Evolutionary conservation across 306 rosid genomes (phyloP), one percentile per base, ranked within the genome.

Genomic region (Cicer cuneatum): DNA sequence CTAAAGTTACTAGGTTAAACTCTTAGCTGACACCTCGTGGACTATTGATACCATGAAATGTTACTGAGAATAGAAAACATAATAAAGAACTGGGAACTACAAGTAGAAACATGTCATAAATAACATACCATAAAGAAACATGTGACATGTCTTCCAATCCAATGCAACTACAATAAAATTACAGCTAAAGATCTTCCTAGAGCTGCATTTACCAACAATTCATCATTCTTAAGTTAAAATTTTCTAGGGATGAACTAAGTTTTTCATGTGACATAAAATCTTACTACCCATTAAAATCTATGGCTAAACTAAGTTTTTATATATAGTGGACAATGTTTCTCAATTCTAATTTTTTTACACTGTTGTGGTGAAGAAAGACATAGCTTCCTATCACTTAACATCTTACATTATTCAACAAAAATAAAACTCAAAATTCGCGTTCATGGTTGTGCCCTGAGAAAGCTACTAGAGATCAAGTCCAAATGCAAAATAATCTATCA

Each of bases 101-200:
- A 71, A 8, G 21, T 11, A 51, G 66, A 71, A 53, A 38, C 52
- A 64, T 42, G 7, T 4, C 13, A 37, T 45, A 73, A 12, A 73
- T 53, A 58, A 7, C 45, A 59, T 16, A 18, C 7, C 11, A 18
- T 15, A 16, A 35, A 2, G 8, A 29, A 24, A 7, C 38, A 61
- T 11, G n/a, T 15, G 18, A 13, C 9, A 35, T 10, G 33, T 5
- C 5, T 15, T 60, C 64, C 24, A 19, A 52, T 13, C 10, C 10
- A 24, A 0, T 35, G 60, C 15, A 47, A 61, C 38, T 33, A 35
- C 14, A 42, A 43, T 47, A 18, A 37, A 12, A 10, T 1, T 1
- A 1, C 8, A 48, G 9, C 24, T 48, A 16, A 72, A 47, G 18
- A 16, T 5, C 16, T 13, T 37, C 39, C n/a, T 39, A 63, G 51